Evolutionary conservation across 2,329 filamentous ascomycete genomes (phyloP).

Genomic region (Nannizziopsis barbatae): DNA sequence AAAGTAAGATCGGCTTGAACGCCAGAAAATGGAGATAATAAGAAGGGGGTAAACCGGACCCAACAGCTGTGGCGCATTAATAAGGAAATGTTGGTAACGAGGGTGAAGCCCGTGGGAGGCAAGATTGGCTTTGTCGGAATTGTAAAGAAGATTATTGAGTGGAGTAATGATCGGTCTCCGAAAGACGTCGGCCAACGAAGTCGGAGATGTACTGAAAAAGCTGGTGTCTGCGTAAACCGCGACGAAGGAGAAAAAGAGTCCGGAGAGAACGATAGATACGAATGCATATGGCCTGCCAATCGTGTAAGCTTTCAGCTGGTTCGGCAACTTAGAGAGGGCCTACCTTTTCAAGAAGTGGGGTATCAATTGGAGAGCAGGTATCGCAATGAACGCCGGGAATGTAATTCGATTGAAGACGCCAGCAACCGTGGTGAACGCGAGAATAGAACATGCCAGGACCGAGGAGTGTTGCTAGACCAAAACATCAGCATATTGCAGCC

Average conservation of each 20-base stretch:
- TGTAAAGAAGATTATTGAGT: slow-evolving; percentile 67
- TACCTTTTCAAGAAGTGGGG: slow-evolving; percentile 77
- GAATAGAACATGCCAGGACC: slow-evolving; percentile 60
- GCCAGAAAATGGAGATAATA: slow-evolving; percentile 34
- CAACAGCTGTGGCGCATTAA: slow-evolving; percentile 60
- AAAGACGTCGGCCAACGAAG: slow-evolving; percentile 31
- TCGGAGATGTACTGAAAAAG: slow-evolving; percentile 51
- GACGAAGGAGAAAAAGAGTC: slow-evolving; percentile 54
- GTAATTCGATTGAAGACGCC: slow-evolving; percentile 95
- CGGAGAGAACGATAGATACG: slow-evolving; percentile 52
- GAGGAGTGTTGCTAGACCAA: slow-evolving; percentile 58
- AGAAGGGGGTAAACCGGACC: slow-evolving; percentile 55
- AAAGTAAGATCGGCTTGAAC: slow-evolving; percentile 22
- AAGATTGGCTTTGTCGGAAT: slow-evolving; percentile 57
- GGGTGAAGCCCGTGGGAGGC: slow-evolving; percentile 66
- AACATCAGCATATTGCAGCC: slow-evolving; percentile 15
- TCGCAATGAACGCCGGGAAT: slow-evolving; percentile 81
- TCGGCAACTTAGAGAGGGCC: slow-evolving; percentile 22
- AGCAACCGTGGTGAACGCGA: slow-evolving; percentile 71
- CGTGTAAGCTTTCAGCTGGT: slow-evolving; percentile 3
- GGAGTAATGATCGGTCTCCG: slow-evolving; percentile 59
- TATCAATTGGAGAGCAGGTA: slow-evolving; percentile 72
- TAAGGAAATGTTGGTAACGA: slow-evolving; percentile 63
- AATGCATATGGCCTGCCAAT: slow-evolving; percentile 46
- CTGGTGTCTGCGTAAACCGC: slow-evolving; percentile 75